phyloP scores from a whole-genome alignment of 768 basidiomycete species.

The Hemileccinum rubropunctum region DNA sequence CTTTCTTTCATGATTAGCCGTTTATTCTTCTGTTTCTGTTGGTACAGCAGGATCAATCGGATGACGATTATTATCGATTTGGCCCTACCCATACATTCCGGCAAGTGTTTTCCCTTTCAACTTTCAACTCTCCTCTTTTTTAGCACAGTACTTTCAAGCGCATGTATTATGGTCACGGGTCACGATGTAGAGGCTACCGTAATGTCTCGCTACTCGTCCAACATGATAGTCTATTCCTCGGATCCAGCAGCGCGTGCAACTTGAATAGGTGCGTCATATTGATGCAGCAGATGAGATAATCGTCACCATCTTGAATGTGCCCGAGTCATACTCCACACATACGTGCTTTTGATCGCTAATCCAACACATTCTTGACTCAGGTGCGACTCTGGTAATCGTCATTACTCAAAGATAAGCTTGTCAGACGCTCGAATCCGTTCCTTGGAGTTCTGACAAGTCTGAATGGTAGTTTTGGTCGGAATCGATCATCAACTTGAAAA shows the following conservation, averaged over 20 bases:
- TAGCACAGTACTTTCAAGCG: neutral
- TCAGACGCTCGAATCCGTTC: no score
- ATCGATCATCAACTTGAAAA: neutral
- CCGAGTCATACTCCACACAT: neutral
- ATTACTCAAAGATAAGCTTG: slow-evolving; percentile 80
- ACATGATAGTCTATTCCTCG: slow-evolving; percentile 90
- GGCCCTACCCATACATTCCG: slow-evolving; percentile 79
- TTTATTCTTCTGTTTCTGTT: neutral
- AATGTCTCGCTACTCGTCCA: slow-evolving; percentile 95
- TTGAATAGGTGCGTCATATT: slow-evolving; percentile 88
- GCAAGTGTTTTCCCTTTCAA: neutral
- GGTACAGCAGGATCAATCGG: slow-evolving; percentile 82
- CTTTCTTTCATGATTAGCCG: slow-evolving; percentile 6
- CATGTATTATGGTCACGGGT: slow-evolving; percentile 47
- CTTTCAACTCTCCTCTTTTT: no score
- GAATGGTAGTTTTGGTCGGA: slow-evolving; percentile 48
- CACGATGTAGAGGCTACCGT: slow-evolving; percentile 92
- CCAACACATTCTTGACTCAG: slow-evolving; percentile 31
- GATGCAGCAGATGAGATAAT: slow-evolving; percentile 69
- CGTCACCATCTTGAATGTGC: slow-evolving; percentile 76
- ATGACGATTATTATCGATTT: slow-evolving; percentile 87
- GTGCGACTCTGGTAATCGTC: slow-evolving; percentile 88
- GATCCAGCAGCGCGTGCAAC: slow-evolving; percentile 95
- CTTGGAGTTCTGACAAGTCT: neutral
- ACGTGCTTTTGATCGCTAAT: neutral